phyloP scores from a whole-genome alignment of 202 grass and related monocot species.

The Saccharum hybrid region DNA sequence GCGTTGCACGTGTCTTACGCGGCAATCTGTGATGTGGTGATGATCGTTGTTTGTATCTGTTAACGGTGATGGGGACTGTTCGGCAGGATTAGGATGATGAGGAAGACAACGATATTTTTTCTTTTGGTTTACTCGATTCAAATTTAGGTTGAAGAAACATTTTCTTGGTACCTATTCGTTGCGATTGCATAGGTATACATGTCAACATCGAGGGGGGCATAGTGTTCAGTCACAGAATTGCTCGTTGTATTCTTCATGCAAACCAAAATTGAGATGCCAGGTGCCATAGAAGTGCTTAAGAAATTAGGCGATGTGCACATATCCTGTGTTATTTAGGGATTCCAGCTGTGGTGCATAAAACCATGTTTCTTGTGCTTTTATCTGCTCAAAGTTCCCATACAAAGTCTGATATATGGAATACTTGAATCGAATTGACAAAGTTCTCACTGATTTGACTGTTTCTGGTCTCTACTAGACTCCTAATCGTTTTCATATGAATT shows the following conservation, averaged over 20 bases:
- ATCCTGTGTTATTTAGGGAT: background rate
- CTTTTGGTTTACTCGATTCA: background rate
- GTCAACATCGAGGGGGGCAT: too few relatives aligned
- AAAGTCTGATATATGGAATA: background rate
- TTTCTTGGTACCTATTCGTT: background rate
- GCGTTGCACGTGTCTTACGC: background rate
- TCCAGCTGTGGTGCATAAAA: background rate
- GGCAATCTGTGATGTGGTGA: constrained; percentile 35
- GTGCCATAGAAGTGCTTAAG: background rate
- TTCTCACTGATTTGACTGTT: background rate
- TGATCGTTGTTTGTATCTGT: constrained; percentile 37
- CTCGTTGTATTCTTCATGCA: background rate
- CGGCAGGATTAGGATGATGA: background rate
- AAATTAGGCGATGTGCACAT: background rate
- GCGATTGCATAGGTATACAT: background rate
- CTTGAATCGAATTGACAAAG: background rate
- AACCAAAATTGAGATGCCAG: background rate
- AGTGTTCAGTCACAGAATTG: too few relatives aligned
- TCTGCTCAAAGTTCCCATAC: background rate
- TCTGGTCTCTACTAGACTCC: background rate
- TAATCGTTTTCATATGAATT: background rate
- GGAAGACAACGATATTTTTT: background rate
- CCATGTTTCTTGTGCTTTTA: background rate
- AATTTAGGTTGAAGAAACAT: background rate
- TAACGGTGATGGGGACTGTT: constrained; percentile 19